Base-by-base conservation (phyloP, 345 rosid species). In the Cardamine resedifolia region DNA sequence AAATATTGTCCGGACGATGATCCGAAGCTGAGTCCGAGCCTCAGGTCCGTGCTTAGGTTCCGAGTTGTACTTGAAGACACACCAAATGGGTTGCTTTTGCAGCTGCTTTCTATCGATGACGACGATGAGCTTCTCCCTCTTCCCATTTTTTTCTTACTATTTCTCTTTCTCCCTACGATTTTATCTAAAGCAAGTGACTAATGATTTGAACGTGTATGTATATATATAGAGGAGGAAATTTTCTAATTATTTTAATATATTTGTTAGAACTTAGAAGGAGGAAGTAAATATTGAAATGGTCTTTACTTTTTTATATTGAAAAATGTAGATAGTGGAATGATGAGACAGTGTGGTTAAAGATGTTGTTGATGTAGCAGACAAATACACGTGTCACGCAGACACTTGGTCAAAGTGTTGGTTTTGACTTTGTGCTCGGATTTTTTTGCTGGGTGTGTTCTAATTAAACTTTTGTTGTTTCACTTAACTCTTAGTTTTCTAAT, bases 1-100 rank as follows among this genome's bases (percentile, higher is more conserved):
- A 58, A 66, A 58, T 71, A 77, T 39, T 77, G 77, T 16, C 76
- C 59, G 47, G 79, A 70, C 2, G 79, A 56, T 79, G 79, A 60
- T 70, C 63, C 56, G 85, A 84, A 74, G 87, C 90, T 79, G 9
- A 89, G 90, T 30, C 92, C 96, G 16, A 93, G 97, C 59, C 88
- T 74, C 1, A 95, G 97, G 81, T 89, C 97, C 3, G 96, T 88
- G 79, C 84, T 87, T 10, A 83, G 82, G 77, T 74, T 81, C 7
- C 34, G 71, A 63, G 88, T 78, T 4, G 77, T 66, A 59, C 62
- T 58, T 3, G 71, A 58, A 10, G 76, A 48, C 9, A 79, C 61
- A 24, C 80, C 78, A 66, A 56, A 70, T 64, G 74, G 70, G 15
- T 80, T 80, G 78, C 77, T 72, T 51, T 78, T 75, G 82, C 73